phyloP scores from a whole-genome alignment of 1,284 basidiomycete species.

The Apiotrichum gamsii region DNA sequence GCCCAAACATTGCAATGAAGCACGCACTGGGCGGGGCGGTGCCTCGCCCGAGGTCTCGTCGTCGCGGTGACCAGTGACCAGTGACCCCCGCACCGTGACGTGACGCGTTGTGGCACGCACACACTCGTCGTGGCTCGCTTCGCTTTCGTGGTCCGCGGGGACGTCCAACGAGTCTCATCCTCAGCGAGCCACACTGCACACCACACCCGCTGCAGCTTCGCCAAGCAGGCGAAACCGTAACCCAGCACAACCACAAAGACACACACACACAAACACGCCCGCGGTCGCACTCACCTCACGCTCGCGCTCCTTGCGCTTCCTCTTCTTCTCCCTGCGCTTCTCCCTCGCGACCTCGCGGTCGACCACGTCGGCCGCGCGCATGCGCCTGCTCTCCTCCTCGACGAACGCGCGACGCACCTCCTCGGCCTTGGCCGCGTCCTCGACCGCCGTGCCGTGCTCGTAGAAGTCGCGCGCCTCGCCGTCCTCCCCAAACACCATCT shows the following conservation, averaged over 20 bases:
- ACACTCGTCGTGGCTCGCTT: no score
- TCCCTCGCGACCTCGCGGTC: slow-evolving; percentile 80
- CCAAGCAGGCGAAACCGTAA: background rate
- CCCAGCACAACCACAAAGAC: background rate
- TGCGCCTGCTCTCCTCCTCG: slow-evolving; percentile 62
- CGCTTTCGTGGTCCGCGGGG: no score
- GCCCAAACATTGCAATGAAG: no score
- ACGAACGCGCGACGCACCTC: slow-evolving; percentile 65
- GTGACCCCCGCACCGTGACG: no score
- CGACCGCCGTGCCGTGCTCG: slow-evolving; percentile 63
- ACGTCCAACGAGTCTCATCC: no score
- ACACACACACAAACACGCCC: background rate
- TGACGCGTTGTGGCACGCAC: no score
- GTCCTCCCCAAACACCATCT: slow-evolving; percentile 78
- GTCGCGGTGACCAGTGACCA: no score
- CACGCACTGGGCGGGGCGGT: no score
- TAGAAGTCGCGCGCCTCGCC: slow-evolving; percentile 73
- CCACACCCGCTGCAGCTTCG: background rate
- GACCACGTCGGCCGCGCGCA: slow-evolving; percentile 63
- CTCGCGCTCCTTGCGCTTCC: slow-evolving; percentile 80
- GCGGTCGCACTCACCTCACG: slow-evolving; percentile 50
- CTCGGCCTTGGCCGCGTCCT: slow-evolving; percentile 59
- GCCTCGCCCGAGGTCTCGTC: no score
- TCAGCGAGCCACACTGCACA: no score
- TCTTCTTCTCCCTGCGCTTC: slow-evolving; percentile 76